Base-by-base conservation (phyloP, 192 early-diverging fungal genomes). In the Backusella circina region DNA sequence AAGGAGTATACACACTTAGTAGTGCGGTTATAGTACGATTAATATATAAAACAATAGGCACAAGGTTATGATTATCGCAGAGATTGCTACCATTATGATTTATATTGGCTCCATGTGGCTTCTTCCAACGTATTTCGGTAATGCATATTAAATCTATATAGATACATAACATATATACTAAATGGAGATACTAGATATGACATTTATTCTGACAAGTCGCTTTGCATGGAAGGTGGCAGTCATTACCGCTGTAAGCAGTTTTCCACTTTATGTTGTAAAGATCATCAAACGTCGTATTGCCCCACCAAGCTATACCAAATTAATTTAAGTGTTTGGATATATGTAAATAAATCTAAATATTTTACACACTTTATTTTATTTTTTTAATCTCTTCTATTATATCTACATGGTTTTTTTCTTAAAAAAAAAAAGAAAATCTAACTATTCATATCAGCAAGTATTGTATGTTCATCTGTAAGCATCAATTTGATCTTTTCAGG, bases 221-320 rank as follows among this genome's bases (percentile, higher is more conserved):
- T 99, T 97, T 86, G 86, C 93, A 32, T 96, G 95, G 95, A 99
- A 99, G 73, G 91, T 94, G 0, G 85, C 91, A 0, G 90, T 96
- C 32, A 97, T 99, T 44, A 95, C 95, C 35, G 91, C 91, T 2
- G 90, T 96, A 50, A 95, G 92, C 74, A 92, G 92, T 61, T 85
- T 95, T 18, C 96, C 97, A 36, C 80, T 97, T 64, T 97, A 95
- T 79, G 85, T 97, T 67, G 88, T 95, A 80, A 97, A 96, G 83
- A 77, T 90, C 23, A 77, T 96, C 13, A 88, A 91, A 71, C 88
- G 93, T 76, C 87, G 88, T 35, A 92, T 92, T 74, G 93, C 93
- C 33, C 97, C 97, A 10, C 96, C 96, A 26, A 93, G 90, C 68
- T 96, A 98, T 73, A 90, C 94, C 37, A 98, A 98, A 83, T 84